Conservation (phyloP, 768 basidiomycete species). For the Wakefieldia striispora region DNA sequence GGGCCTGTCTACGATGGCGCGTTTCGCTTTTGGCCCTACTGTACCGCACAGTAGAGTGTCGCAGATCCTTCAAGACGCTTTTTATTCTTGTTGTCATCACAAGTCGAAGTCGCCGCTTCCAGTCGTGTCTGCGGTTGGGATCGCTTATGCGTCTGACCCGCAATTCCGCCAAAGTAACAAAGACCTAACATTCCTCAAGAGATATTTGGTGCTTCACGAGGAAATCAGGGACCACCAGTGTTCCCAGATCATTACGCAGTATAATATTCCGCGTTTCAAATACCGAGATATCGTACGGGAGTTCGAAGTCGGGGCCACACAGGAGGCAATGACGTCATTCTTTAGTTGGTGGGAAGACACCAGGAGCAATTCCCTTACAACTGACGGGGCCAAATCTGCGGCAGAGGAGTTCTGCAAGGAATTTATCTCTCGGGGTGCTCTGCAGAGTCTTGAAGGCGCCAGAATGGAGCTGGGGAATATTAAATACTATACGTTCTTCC, state of each 20-base stretch:
- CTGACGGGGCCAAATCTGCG: not conserved
- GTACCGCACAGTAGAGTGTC: slow-evolving; percentile 30
- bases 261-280: slow-evolving; percentile 3
- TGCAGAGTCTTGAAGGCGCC: too few relatives aligned
- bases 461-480: slow-evolving; percentile 67
- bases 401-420: slow-evolving; percentile 1
- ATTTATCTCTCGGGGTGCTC: slow-evolving; percentile 47
- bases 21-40: slow-evolving; percentile 62
- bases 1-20: slow-evolving; percentile 73
- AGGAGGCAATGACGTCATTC: slow-evolving; percentile 7
- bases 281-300: slow-evolving; percentile 8
- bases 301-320: slow-evolving; percentile 9
- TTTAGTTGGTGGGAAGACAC: slow-evolving; percentile 11
- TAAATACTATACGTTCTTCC: slow-evolving; percentile 47
- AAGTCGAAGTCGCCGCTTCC: slow-evolving; percentile 5
- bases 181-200: slow-evolving; percentile 7
- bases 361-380: not conserved
- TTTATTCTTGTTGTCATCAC: slow-evolving; percentile 11
- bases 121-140: slow-evolving; percentile 12
- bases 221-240: not conserved
- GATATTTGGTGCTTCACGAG: slow-evolving; percentile 3
- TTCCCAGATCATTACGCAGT: slow-evolving; percentile 5
- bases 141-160: not conserved
- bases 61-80: slow-evolving; percentile 11
- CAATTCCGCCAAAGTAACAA: slow-evolving; percentile 6